Percentiles rank a stretch among this genome's conserved stretches.
Conservation (phyloP, 2,329 filamentous ascomycete species). For the Botrytis sinoallii region DNA sequence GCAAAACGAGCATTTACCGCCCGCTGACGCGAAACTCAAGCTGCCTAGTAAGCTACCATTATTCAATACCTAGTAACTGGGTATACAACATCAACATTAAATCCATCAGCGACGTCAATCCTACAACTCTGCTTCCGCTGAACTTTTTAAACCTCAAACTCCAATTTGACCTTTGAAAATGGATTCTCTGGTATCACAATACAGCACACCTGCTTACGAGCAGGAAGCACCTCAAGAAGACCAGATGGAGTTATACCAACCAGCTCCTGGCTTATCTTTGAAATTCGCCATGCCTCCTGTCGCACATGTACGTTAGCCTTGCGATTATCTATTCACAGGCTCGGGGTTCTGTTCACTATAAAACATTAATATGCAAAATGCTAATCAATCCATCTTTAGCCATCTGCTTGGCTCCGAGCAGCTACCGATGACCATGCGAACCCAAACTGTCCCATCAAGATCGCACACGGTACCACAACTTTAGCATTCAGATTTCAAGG, state of each 20-base stretch:
- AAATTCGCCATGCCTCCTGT: conserved; percentile 95
- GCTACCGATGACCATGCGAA: conserved; percentile 97
- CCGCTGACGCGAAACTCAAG: conserved; percentile 30
- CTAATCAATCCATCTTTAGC: conserved; percentile 62
- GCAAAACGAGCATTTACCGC: not conserved
- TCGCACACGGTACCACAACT: conserved; percentile 97
- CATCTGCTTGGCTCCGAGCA: conserved; percentile 90
- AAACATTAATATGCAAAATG: conserved; percentile 3
- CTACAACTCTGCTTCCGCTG: not conserved
- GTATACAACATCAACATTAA: conserved; percentile 30
- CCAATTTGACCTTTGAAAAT: conserved; percentile 47
- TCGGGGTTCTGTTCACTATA: conserved; percentile 16
- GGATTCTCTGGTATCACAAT: conserved; percentile 91
- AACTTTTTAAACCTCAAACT: not conserved
- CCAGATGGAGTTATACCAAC: conserved; percentile 69
- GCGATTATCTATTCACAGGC: conserved; percentile 17
- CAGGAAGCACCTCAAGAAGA: conserved; percentile 70
- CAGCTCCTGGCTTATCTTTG: conserved; percentile 73
- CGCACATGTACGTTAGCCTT: conserved; percentile 64
- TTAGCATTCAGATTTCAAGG: conserved; percentile 97
- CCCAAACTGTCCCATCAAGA: conserved; percentile 97
- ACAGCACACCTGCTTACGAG: conserved; percentile 74
- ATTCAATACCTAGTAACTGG: not conserved
- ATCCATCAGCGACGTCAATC: conserved; percentile 15
- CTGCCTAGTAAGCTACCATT: conserved; percentile 32